Evolutionary conservation across 2,329 filamentous ascomycete species (phyloP).

Genomic region (Myriosclerotinia duriaeana): DNA sequence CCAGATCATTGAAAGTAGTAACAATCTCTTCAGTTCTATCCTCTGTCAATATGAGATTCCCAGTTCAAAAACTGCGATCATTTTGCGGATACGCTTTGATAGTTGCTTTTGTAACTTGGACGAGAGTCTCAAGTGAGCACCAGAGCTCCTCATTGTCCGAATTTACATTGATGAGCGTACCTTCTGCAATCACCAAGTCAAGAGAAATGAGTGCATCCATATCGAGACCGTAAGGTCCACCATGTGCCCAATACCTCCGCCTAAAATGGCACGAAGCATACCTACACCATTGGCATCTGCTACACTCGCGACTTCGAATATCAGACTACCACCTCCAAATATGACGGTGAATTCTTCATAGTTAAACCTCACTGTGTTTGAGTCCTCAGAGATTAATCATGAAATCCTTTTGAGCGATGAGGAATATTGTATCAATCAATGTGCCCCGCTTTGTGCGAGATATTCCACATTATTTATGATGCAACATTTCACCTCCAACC

Average conservation of each 20-base stretch:
- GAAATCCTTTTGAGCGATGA: background rate
- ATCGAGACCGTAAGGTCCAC: slow-evolving; percentile 2
- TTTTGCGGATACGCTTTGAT: background rate
- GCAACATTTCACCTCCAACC: background rate
- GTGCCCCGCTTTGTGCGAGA: background rate
- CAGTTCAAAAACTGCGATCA: background rate
- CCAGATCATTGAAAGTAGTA: background rate
- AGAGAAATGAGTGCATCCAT: background rate
- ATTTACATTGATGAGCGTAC: background rate
- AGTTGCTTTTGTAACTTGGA: background rate
- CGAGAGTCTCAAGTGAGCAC: background rate
- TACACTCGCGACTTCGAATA: background rate
- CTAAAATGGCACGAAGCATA: background rate
- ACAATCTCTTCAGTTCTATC: background rate
- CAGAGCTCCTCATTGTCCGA: background rate
- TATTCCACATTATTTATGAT: background rate
- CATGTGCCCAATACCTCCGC: background rate
- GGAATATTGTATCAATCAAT: background rate
- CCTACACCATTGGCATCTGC: background rate
- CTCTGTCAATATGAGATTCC: background rate
- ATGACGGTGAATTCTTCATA: background rate
- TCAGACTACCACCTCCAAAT: background rate
- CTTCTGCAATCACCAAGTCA: background rate
- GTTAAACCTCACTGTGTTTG: background rate
- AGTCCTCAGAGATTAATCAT: background rate